These are phyloP conservation scores for Gracilaria vermiculophylla DNA, from an alignment of 23 red algal species.

Conservation along the genomic window DNA sequence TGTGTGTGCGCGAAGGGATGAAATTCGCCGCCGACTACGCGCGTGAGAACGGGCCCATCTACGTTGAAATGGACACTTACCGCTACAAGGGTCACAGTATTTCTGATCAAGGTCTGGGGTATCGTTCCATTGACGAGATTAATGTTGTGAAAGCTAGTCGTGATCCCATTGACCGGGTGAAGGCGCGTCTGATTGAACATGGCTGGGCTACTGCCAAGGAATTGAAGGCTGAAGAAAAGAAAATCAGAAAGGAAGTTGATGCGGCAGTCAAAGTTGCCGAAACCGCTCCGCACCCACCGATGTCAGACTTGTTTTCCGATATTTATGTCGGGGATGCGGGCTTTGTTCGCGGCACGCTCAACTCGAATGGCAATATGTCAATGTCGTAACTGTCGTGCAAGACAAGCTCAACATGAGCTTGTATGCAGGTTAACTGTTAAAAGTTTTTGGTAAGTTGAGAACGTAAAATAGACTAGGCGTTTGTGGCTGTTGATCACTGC, in stretches of 20 bases:
- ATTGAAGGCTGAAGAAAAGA: slow-evolving; percentile 80
- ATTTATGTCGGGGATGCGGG: slow-evolving; percentile 54
- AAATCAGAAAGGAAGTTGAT: slow-evolving; percentile 90
- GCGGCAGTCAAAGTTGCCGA: slow-evolving; percentile 76
- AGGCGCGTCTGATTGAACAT: slow-evolving; percentile 78
- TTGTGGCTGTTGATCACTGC: no score
- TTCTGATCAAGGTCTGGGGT: slow-evolving; percentile 93
- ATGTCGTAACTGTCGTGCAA: slow-evolving; percentile 33
- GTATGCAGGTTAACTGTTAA: neutral
- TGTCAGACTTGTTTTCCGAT: slow-evolving; percentile 70
- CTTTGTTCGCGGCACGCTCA: slow-evolving; percentile 42
- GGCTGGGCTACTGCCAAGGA: slow-evolving; percentile 85
- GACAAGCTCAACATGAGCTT: neutral
- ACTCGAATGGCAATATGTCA: slow-evolving; percentile 48
- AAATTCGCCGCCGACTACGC: slow-evolving; percentile 65
- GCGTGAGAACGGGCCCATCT: slow-evolving; percentile 72
- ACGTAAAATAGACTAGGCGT: no score
- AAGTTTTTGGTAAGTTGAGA: neutral
- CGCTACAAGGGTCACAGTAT: slow-evolving; percentile 98
- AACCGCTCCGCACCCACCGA: slow-evolving; percentile 47
- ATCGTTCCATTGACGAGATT: slow-evolving; percentile 93
- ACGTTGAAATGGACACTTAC: slow-evolving; percentile 91
- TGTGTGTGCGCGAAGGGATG: slow-evolving; percentile 94
- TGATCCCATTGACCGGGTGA: slow-evolving; percentile 96
- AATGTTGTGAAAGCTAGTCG: slow-evolving; percentile 75